Percentiles rank a stretch among this genome's conserved stretches.
phyloP scores from a whole-genome alignment of 306 rosid genomes.

The Vigna radiata region DNA sequence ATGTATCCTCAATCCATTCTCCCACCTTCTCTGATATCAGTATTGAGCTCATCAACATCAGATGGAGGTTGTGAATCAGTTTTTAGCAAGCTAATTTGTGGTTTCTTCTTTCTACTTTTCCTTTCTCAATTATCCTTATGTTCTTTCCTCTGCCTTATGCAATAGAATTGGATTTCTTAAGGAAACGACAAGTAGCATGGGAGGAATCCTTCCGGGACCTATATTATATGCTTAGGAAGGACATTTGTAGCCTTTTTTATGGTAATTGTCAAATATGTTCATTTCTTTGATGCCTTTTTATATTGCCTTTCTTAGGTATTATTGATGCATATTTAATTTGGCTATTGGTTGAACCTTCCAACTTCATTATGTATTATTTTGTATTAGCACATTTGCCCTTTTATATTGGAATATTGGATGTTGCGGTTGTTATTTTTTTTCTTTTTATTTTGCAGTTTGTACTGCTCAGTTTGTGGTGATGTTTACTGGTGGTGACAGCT shows the following conservation, averaged over 20 bases:
- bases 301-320: not conserved
- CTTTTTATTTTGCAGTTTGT: slow-evolving; percentile 61
- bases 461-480: slow-evolving; percentile 88
- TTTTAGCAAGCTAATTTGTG: slow-evolving; percentile 13
- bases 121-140: slow-evolving; percentile 28
- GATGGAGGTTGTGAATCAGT: slow-evolving; percentile 64
- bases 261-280: slow-evolving; percentile 58
- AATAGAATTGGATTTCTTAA: slow-evolving; percentile 80
- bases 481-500: slow-evolving; percentile 71
- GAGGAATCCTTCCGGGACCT: slow-evolving; percentile 91
- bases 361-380: slow-evolving; percentile 25
- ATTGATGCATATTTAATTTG: slow-evolving; percentile 26
- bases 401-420: slow-evolving; percentile 18
- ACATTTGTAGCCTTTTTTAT: slow-evolving; percentile 81
- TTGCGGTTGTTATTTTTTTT: slow-evolving; percentile 14
- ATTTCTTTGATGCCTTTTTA: not conserved
- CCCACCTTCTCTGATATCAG: slow-evolving; percentile 75
- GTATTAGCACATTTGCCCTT: not conserved
- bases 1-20: slow-evolving; percentile 88
- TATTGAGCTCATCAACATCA: slow-evolving; percentile 69
- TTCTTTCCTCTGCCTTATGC: slow-evolving; percentile 35
- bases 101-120: slow-evolving; percentile 24
- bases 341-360: slow-evolving; percentile 14
- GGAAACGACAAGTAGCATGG: slow-evolving; percentile 78
- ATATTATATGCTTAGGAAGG: slow-evolving; percentile 83